Evolutionary conservation across 1,139 yeast species (phyloP).

Genomic region (Taphrina confusa): DNA sequence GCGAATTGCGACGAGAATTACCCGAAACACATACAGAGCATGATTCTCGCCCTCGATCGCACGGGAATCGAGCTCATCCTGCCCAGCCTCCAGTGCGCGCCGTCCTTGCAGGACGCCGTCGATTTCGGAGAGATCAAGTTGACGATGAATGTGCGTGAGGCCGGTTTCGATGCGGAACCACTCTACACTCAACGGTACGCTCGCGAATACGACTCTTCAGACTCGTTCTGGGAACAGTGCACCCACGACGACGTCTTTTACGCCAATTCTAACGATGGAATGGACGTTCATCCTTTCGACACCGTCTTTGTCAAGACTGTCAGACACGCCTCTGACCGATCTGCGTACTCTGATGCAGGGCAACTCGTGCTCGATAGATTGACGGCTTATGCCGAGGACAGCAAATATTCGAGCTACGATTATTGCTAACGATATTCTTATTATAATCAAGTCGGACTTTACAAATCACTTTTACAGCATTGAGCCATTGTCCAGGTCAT

Average conservation of each 20-base stretch:
- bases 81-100: constrained; percentile 17
- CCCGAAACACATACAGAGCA: constrained; percentile 22
- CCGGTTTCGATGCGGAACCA: constrained; percentile 30
- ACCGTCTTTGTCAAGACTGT: constrained; percentile 23
- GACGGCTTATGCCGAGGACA: constrained; percentile 21
- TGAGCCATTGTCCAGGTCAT: too few species aligned
- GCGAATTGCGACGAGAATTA: constrained; percentile 17
- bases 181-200: constrained; percentile 1
- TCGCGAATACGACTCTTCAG: background rate
- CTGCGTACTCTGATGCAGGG: constrained; percentile 11
- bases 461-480: too few species aligned
- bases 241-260: constrained; percentile 7
- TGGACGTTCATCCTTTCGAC: constrained; percentile 30
- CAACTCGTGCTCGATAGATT: constrained; percentile 3
- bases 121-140: background rate
- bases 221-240: constrained; percentile 23
- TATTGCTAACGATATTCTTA: constrained; percentile 4
- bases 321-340: background rate
- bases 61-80: constrained; percentile 17
- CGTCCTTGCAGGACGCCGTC: constrained; percentile 4
- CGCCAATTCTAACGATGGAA: constrained; percentile 1
- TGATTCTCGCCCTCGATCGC: constrained; percentile 12
- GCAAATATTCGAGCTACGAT: constrained; percentile 22
- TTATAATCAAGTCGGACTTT: background rate
- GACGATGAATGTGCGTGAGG: constrained; percentile 16